Evolutionary conservation across 2,329 filamentous ascomycete genomes (phyloP).

Genomic region (Grosmannia clavigera): DNA sequence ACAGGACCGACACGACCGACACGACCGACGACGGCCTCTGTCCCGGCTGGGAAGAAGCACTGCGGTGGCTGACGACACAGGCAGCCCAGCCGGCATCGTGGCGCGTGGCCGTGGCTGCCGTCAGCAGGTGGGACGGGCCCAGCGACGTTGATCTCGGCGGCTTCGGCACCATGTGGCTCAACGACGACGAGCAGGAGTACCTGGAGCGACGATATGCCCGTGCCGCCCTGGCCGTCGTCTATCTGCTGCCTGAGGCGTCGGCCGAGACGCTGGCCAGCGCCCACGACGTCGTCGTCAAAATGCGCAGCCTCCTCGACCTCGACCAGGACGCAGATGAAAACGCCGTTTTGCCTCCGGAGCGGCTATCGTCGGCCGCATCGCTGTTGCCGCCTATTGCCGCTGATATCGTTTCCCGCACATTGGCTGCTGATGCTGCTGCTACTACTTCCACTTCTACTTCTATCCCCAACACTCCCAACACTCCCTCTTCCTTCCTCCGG

Average conservation of each 20-base stretch:
- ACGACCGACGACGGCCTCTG: slow-evolving; percentile 22
- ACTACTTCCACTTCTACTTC: background rate
- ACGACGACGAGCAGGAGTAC: slow-evolving; percentile 45
- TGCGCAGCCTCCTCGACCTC: slow-evolving; percentile 47
- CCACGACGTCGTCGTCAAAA: slow-evolving; percentile 46
- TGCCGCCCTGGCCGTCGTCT: slow-evolving; percentile 54
- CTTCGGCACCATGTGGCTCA: slow-evolving; percentile 42
- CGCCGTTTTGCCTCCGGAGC: background rate
- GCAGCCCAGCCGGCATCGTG: slow-evolving; percentile 43
- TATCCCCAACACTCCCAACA: too few relatives aligned
- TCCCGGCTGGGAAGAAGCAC: slow-evolving; percentile 56
- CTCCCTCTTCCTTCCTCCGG: slow-evolving; percentile 25
- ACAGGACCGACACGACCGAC: slow-evolving; percentile 7
- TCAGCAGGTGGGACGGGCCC: slow-evolving; percentile 64
- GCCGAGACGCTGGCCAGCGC: slow-evolving; percentile 45
- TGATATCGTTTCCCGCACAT: background rate
- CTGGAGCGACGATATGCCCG: slow-evolving; percentile 55
- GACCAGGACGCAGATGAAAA: slow-evolving; percentile 10
- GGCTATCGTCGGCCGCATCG: slow-evolving; percentile 32
- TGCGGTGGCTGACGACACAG: slow-evolving; percentile 52
- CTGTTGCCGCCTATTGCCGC: slow-evolving; percentile 28
- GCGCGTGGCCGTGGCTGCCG: slow-evolving; percentile 45
- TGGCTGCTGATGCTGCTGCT: background rate
- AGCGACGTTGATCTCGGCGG: slow-evolving; percentile 56
- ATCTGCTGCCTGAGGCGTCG: slow-evolving; percentile 49